phyloP scores from a whole-genome alignment of 2,329 filamentous ascomycete species.

The Endocalyx cinctus region DNA sequence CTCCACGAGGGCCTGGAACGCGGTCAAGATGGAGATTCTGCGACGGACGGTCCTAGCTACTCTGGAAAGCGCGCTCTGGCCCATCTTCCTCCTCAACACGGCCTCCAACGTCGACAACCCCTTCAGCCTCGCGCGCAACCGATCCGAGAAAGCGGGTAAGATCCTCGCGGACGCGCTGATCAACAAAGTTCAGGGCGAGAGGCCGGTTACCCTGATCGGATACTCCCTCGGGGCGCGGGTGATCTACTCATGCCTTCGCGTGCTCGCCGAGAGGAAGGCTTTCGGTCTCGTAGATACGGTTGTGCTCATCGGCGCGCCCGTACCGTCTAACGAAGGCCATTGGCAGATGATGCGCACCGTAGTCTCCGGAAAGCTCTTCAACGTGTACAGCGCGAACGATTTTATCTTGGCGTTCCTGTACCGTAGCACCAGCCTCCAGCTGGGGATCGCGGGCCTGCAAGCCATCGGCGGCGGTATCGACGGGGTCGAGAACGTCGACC shows the following conservation, averaged over 20 bases:
- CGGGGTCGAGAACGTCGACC: constrained; percentile 56
- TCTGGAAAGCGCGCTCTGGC: constrained; percentile 65
- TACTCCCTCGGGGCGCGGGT: constrained; percentile 65
- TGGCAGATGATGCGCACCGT: constrained; percentile 76
- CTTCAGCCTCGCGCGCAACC: constrained; percentile 69
- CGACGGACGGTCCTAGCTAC: constrained; percentile 66
- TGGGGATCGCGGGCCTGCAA: constrained; percentile 81
- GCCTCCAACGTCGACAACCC: constrained; percentile 74
- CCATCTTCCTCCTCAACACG: constrained; percentile 60
- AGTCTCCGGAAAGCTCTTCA: constrained; percentile 77
- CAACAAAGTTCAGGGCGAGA: constrained; percentile 63
- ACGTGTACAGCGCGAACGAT: constrained; percentile 84
- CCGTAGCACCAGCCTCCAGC: constrained; percentile 74
- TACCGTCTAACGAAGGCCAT: constrained; percentile 64
- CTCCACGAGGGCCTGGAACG: constrained; percentile 68
- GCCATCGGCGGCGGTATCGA: constrained; percentile 58
- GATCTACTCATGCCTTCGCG: constrained; percentile 63
- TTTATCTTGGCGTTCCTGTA: constrained; percentile 85
- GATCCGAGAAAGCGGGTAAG: constrained; percentile 74
- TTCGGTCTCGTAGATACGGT: constrained; percentile 62
- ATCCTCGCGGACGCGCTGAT: constrained; percentile 67
- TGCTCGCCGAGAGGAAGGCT: constrained; percentile 58
- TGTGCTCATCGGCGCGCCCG: constrained; percentile 74
- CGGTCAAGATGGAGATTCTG: constrained; percentile 70
- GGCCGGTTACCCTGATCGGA: constrained; percentile 61